Percentiles rank a stretch among this genome's conserved stretches.
Conservation (phyloP, 768 basidiomycete genomes). For the Psilocybe cyanescens region DNA sequence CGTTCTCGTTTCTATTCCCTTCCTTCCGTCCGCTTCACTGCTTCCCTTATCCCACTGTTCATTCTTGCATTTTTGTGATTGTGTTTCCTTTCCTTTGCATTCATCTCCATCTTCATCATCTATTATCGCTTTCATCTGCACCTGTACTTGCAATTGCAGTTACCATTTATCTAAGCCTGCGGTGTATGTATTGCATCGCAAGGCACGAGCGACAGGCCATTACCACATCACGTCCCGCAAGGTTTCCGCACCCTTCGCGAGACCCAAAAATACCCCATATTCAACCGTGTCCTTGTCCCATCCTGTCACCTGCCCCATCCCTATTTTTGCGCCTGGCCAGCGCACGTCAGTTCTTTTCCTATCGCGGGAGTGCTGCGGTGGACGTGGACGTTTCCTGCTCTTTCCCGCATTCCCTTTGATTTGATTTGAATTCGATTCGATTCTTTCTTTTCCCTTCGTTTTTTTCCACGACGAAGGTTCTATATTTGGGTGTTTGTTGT, state of each 20-base stretch:
- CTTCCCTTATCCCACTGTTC: neutral
- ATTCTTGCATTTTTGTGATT: neutral
- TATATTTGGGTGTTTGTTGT: neutral
- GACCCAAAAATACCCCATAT: too few species aligned
- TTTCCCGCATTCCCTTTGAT: neutral
- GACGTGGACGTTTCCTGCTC: neutral
- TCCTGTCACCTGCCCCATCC: neutral
- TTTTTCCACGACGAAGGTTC: neutral
- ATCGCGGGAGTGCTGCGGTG: neutral
- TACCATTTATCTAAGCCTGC: neutral
- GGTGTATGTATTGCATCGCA: neutral
- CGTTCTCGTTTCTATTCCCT: neutral
- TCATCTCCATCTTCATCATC: neutral
- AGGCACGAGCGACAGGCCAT: neutral
- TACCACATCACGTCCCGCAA: neutral
- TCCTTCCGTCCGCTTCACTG: neutral
- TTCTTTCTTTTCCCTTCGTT: too few species aligned
- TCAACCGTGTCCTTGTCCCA: too few species aligned
- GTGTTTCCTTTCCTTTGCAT: neutral
- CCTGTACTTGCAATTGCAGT: too few species aligned
- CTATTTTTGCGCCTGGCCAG: too few species aligned
- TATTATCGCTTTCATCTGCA: too few species aligned
- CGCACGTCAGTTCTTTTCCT: neutral
- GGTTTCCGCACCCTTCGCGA: neutral
- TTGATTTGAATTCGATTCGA: too few species aligned